Conservation (phyloP, 805 yeast genomes). For the Isabelozyma pseudorhagii region DNA sequence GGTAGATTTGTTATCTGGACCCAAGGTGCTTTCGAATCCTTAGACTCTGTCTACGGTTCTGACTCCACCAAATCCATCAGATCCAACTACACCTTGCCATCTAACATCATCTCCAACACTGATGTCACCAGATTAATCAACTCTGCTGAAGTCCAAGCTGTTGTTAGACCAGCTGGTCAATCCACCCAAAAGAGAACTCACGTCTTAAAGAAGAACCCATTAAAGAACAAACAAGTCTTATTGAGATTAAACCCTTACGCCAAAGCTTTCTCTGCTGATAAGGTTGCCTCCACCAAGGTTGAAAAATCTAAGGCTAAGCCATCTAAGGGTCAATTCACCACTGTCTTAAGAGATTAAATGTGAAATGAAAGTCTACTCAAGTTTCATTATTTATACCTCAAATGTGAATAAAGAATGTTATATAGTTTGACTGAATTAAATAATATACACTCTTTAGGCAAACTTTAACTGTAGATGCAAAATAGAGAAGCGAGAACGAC, state of each 20-base stretch:
- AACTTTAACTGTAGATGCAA: not conserved
- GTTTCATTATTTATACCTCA: conserved; percentile 1
- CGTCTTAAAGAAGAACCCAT: conserved; percentile 96
- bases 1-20: conserved; percentile 99
- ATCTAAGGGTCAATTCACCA: conserved; percentile 68
- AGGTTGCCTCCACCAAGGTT: conserved; percentile 81
- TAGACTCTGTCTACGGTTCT: conserved; percentile 97
- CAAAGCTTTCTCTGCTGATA: conserved; percentile 90
- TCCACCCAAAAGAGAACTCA: conserved; percentile 89
- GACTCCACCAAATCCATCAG: conserved; percentile 80
- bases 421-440: not conserved
- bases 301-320: conserved; percentile 60
- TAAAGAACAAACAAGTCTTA: conserved; percentile 96
- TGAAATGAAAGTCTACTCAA: conserved; percentile 7
- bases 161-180: conserved; percentile 94
- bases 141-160: conserved; percentile 99
- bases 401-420: conserved; percentile 1
- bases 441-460: not conserved
- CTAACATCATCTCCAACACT: conserved; percentile 90
- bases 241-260: conserved; percentile 99
- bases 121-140: conserved; percentile 96
- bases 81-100: conserved; percentile 88
- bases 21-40: conserved; percentile 94
- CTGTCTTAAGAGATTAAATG: conserved; percentile 55
- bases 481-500: too few species aligned